Evolutionary conservation across 2,329 filamentous ascomycete species (phyloP), one percentile per base, ranked within the genome.

Genomic region (Aspergillus aculeatinus): DNA sequence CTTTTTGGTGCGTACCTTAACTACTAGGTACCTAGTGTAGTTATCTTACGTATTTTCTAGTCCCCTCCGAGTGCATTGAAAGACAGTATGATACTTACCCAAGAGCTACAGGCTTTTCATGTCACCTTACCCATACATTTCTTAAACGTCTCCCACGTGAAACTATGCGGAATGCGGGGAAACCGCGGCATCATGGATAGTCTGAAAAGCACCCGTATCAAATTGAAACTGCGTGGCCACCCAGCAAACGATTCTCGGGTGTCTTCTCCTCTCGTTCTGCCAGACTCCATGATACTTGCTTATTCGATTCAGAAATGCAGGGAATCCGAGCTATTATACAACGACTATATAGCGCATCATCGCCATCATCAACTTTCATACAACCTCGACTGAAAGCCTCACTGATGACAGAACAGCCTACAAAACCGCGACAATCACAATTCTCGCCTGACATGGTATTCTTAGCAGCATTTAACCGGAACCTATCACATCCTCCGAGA

Each of bases 81-180:
- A 9, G 27, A 29, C 2, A 29, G 27, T 29, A 29, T 29, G 27
- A 10, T 29, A 29, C 27, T 10, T 29, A 10, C 14, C 3, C 14
- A 35, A 16, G 33, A 35, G 12, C 33, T 35, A 16, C 33, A 6
- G 12, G 3, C 14, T 5, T 35, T 35, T 10, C 14, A 35, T 35
- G 5, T 44, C 12, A 35, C 33, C 14, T 6, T 3, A 35, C 12
- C 33, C 16, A 44, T 19, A n/a, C 16, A 9, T 14, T n/a, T 42
- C 39, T n/a, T 16, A 19, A 16, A 44, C 16, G 16, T 31, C 27
- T 39, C 14, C 42, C 27, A 47, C 27, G 39, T 44, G 39, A n/a
- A 42, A 44, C 39, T 19, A 44, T 25, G 53, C 39, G 52, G 39
- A 55, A 55, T 55, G 52, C 44, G 53, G 53, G 42, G 53, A 55